These are phyloP conservation scores for Penicillium sp. DNA, from an alignment of 2,329 filamentous ascomycete genomes.

Conservation along the genomic window DNA sequence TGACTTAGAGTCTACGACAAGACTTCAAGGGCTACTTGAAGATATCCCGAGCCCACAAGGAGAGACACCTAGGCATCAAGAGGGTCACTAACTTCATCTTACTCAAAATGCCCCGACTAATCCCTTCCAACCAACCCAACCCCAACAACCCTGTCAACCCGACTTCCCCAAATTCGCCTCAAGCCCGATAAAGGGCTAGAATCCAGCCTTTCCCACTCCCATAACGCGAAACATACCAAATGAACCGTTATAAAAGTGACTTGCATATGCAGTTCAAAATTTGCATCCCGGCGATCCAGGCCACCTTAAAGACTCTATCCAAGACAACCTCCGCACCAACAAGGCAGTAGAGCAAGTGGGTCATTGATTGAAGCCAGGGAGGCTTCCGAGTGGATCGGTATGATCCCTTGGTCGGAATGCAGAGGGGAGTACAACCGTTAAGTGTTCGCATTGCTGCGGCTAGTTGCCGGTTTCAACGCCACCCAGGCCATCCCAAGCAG, in stretches of 20 bases:
- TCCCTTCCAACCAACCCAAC: background rate
- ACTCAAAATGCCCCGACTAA: no score
- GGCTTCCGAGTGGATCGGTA: background rate
- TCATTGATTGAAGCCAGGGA: background rate
- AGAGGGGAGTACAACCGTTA: slow-evolving; percentile 8
- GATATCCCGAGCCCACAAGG: no score
- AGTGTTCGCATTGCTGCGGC: slow-evolving; percentile 22
- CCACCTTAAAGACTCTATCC: background rate
- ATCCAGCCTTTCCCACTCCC: background rate
- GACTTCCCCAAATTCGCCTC: slow-evolving; percentile 11
- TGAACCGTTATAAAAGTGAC: background rate
- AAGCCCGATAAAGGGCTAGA: background rate
- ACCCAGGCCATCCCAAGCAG: slow-evolving; percentile 21
- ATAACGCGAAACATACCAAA: background rate
- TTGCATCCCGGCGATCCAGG: slow-evolving; percentile 4
- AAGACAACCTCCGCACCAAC: background rate
- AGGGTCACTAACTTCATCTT: no score
- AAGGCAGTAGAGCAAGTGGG: background rate
- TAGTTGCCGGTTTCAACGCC: slow-evolving; percentile 20
- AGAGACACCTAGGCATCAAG: no score
- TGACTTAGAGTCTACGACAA: no score
- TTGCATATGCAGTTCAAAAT: slow-evolving; percentile 8
- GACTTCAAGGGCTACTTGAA: no score
- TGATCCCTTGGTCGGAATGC: slow-evolving; percentile 1
- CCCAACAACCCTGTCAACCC: background rate